Conservation (phyloP, 345 rosid species). For the Corchorus olitorius region DNA sequence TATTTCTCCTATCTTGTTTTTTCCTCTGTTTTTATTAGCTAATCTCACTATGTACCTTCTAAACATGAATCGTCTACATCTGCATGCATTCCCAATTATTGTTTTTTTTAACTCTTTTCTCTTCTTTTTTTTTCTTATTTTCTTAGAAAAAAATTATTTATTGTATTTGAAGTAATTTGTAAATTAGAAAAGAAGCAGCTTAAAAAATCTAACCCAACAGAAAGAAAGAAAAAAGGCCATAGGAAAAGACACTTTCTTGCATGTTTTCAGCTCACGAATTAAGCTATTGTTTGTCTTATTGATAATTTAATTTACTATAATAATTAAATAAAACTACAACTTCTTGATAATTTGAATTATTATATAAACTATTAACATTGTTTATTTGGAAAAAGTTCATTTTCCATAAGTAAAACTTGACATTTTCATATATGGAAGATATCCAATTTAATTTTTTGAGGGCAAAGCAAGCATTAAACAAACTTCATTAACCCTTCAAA, state of each 20-base stretch:
- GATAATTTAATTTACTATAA: neutral
- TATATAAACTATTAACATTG: too few relatives aligned
- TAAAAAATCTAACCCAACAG: neutral
- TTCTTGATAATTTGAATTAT: too few relatives aligned
- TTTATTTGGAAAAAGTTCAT: too few relatives aligned
- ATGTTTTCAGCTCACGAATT: neutral
- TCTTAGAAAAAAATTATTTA: neutral
- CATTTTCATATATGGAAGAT: too few relatives aligned
- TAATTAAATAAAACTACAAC: neutral
- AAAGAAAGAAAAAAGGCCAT: neutral
- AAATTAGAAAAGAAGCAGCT: neutral
- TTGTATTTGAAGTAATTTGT: too few relatives aligned
- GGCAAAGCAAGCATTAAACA: too few relatives aligned
- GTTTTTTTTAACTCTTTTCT: neutral
- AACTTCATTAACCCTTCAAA: too few relatives aligned
- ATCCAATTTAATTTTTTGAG: too few relatives aligned
- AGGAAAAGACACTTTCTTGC: constrained; percentile 6
- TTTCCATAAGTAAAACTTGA: too few relatives aligned
- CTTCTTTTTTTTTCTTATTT: neutral
- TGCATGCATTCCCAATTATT: neutral
- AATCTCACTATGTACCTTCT: neutral
- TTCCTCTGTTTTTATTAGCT: neutral
- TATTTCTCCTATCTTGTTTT: neutral
- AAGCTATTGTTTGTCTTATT: constrained; percentile 9
- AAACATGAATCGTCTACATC: neutral